Conservation (phyloP, 371 early-diverging fungal species). For the Lichtheimia hyalospora region DNA sequence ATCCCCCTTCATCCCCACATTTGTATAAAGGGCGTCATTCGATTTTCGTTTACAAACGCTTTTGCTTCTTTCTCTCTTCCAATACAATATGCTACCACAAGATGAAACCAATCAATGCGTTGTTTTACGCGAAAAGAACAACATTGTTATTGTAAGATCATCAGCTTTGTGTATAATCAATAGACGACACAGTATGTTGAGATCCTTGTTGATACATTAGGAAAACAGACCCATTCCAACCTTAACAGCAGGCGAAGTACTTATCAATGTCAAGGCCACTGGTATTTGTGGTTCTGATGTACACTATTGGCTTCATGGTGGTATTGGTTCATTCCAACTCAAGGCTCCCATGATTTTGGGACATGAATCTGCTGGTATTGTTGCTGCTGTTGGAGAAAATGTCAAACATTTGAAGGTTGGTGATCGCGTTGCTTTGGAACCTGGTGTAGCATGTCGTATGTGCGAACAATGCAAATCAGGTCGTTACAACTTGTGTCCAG, state of each 20-base stretch:
- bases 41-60: neutral
- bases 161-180: neutral
- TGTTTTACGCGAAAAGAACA: slow-evolving; percentile 21
- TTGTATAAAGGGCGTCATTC: neutral
- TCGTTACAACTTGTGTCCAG: slow-evolving; percentile 50
- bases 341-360: slow-evolving; percentile 70
- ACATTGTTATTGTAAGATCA: slow-evolving; percentile 25
- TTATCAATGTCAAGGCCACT: slow-evolving; percentile 49
- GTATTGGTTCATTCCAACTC: slow-evolving; percentile 44
- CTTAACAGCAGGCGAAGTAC: slow-evolving; percentile 31
- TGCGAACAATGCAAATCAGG: slow-evolving; percentile 55
- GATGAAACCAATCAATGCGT: slow-evolving; percentile 24
- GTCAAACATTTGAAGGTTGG: slow-evolving; percentile 65
- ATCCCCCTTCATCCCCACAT: neutral
- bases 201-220: slow-evolving; percentile 6
- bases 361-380: slow-evolving; percentile 75
- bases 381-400: slow-evolving; percentile 56
- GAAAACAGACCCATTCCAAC: slow-evolving; percentile 32
- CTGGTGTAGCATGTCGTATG: slow-evolving; percentile 70
- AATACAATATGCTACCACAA: slow-evolving; percentile 15
- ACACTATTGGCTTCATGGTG: slow-evolving; percentile 52
- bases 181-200: no score
- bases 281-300: slow-evolving; percentile 56
- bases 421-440: slow-evolving; percentile 64
- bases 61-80: neutral